phyloP scores from a whole-genome alignment of 352 stramenopile species.

The Globisporangium abappressorium region DNA sequence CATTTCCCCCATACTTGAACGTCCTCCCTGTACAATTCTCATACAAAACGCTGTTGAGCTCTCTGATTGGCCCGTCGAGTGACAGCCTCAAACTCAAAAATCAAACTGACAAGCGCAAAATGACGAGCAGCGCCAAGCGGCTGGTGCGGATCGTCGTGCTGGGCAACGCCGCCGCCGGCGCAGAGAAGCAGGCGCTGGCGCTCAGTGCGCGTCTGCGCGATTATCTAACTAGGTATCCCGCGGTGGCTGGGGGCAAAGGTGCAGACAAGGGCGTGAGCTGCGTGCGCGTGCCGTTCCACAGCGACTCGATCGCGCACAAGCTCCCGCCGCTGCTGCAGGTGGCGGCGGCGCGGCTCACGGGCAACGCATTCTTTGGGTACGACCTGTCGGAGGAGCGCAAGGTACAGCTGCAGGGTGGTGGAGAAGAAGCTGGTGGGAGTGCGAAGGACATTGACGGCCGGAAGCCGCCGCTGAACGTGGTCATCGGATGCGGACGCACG shows the following conservation, averaged over 20 bases:
- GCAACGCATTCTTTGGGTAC: conserved; percentile 57
- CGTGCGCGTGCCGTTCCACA: conserved; percentile 34
- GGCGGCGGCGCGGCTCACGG: conserved; percentile 25
- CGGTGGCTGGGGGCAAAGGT: conserved; percentile 8
- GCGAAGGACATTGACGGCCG: neutral
- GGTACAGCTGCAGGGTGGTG: neutral
- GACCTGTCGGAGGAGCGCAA: conserved; percentile 6
- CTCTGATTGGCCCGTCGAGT: neutral
- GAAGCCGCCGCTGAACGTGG: conserved; percentile 25
- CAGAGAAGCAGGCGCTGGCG: conserved; percentile 75
- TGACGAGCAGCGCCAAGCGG: conserved; percentile 6
- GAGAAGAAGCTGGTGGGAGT: neutral
- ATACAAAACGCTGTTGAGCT: neutral
- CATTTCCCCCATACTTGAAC: neutral
- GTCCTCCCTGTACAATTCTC: neutral
- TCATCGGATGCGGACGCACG: conserved; percentile 68
- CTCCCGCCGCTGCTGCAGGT: conserved; percentile 51
- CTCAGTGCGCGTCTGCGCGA: conserved; percentile 37
- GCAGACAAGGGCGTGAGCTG: conserved; percentile 26
- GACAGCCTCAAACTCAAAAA: neutral
- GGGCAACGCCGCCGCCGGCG: conserved; percentile 64
- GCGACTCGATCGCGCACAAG: conserved; percentile 16
- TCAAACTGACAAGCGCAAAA: neutral
- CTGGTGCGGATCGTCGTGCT: conserved; percentile 53
- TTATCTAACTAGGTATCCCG: neutral